phyloP scores from a whole-genome alignment of 1,284 basidiomycete genomes.

The Marasmius tenuissimus region DNA sequence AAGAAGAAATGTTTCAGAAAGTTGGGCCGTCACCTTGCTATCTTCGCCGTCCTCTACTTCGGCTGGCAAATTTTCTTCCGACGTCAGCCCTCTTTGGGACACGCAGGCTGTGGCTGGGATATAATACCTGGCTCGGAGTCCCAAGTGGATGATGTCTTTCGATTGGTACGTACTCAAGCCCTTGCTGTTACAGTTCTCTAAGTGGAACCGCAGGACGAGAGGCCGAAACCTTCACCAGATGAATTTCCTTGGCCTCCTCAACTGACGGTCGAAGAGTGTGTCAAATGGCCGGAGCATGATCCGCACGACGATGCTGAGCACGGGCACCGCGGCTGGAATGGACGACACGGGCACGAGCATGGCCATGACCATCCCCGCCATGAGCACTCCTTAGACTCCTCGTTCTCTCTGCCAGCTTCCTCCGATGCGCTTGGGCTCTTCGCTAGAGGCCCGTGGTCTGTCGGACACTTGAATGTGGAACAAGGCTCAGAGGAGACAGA shows the following conservation, averaged over 20 bases:
- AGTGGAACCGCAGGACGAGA: neutral
- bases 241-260: slow-evolving; percentile 4
- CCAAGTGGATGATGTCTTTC: neutral
- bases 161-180: neutral
- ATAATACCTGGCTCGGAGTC: neutral
- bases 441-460: slow-evolving; percentile 31
- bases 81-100: neutral
- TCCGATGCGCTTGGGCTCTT: slow-evolving; percentile 35
- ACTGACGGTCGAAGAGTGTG: slow-evolving; percentile 6
- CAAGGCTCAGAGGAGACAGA: slow-evolving; percentile 27
- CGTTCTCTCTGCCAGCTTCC: slow-evolving; percentile 37
- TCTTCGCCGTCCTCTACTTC: neutral
- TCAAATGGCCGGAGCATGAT: slow-evolving; percentile 7
- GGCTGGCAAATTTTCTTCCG: neutral
- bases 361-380: neutral
- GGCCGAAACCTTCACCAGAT: neutral
- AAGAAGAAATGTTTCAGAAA: neutral
- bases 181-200: too few relatives aligned
- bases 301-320: neutral
- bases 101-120: neutral
- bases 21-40: neutral
- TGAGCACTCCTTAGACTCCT: neutral
- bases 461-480: slow-evolving; percentile 31
- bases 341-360: neutral
- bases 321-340: too few relatives aligned